Evolutionary conservation across 2,329 filamentous ascomycete genomes (phyloP).

Genomic region (Cladosporium sp.): DNA sequence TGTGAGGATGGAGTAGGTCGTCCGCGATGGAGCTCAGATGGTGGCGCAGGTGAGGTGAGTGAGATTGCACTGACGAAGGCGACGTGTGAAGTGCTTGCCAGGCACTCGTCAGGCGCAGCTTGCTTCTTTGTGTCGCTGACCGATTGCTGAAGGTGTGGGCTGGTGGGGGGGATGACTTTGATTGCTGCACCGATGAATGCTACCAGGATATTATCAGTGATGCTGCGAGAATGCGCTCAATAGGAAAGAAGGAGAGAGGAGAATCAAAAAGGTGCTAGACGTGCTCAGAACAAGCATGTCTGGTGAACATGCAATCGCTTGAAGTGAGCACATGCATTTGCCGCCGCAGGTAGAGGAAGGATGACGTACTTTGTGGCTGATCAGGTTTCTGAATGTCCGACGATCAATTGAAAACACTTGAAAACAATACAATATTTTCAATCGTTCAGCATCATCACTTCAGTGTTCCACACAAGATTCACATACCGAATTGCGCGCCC

Average conservation of each 20-base stretch:
- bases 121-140: slow-evolving; percentile 9
- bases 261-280: no score
- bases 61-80: background rate
- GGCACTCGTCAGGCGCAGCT: background rate
- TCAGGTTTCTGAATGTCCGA: no score
- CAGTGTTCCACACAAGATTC: no score
- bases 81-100: slow-evolving; percentile 3
- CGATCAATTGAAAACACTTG: no score
- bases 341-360: background rate
- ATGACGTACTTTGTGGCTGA: slow-evolving; percentile 16
- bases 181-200: background rate
- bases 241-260: background rate
- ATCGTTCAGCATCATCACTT: no score
- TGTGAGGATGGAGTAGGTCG: background rate
- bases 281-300: slow-evolving; percentile 1
- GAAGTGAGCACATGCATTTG: background rate
- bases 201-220: slow-evolving; percentile 1
- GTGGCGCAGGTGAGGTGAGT: background rate
- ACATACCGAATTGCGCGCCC: no score
- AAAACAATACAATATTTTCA: background rate
- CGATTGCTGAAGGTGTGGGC: background rate
- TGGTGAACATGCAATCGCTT: background rate
- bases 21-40: background rate
- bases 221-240: background rate
- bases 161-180: background rate